Evolutionary conservation across 2,329 filamentous ascomycete genomes (phyloP), one percentile per base, ranked within the genome.

Genomic region (Botrytis fragariae): DNA sequence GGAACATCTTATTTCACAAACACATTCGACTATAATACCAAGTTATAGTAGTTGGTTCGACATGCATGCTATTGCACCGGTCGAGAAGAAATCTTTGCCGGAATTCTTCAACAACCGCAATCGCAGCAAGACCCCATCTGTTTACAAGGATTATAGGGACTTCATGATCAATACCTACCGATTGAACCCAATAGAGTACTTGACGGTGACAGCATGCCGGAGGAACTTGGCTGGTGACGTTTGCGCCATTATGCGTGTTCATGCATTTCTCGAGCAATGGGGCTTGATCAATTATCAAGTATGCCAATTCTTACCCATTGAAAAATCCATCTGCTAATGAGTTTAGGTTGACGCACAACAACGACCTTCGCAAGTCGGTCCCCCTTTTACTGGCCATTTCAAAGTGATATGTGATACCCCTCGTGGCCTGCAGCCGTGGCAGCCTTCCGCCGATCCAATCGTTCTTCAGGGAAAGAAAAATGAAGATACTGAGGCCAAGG

Each of bases 101-200:
- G 96, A 99, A 82, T 99, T 98, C 84, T 99, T 99, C 89, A 99
- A 99, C 85, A 95, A 91, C 82, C 90, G 96, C 74, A 99, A 99
- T 84, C 92, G 96, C 79, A 98, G 96, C 90, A 99, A 99, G 85
- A 99, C 96, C 0, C 92, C 94, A 1, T 91, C 94, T 67, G 93
- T 98, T 35, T 99, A 99, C 86, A 98, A 98, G 84, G 96, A 99
- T 81, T 99, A 99, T 83, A 92, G 96, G 78, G 96, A 99, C 81
- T 99, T 99, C 81, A 99, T 99, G 96, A 94, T 99, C 85, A 99
- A 99, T 85, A 98, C 96, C 22, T 99, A 99, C 84, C 92, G 96
- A 54, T 86, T 99, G 73, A 99, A 98, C 81, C 96, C 96, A 8
- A 89, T 94, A 71, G 96, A 99, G 83, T 99, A 99, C 81, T 87